phyloP scores from a whole-genome alignment of 495 filamentous ascomycete species.

The Aspergillus conjunctus region DNA sequence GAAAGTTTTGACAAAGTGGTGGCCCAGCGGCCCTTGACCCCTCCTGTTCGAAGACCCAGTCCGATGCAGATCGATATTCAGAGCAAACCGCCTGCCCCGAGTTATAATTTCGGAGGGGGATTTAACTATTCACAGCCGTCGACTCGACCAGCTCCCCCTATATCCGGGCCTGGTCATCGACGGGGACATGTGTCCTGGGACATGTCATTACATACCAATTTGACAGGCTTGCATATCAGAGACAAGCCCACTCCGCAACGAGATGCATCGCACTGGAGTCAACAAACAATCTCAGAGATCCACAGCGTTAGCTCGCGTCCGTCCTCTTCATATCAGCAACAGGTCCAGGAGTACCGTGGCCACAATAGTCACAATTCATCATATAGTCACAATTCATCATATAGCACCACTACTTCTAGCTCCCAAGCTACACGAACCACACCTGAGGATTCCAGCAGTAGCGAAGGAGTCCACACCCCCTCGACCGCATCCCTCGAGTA shows the following conservation, averaged over 20 bases:
- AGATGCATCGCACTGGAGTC: conserved; percentile 57
- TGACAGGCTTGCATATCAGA: conserved; percentile 72
- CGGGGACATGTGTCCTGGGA: conserved; percentile 72
- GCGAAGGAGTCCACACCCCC: conserved; percentile 68
- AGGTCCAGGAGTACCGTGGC: conserved; percentile 35
- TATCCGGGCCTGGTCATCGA: conserved; percentile 58
- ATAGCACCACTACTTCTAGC: conserved; percentile 23
- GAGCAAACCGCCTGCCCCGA: conserved; percentile 39
- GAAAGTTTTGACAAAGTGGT: conserved; percentile 80
- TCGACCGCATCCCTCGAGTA: conserved; percentile 63
- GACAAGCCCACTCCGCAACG: conserved; percentile 49
- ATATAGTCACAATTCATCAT: conserved; percentile 31
- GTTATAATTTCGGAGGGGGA: conserved; percentile 38
- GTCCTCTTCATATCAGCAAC: conserved; percentile 46
- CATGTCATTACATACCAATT: conserved; percentile 69
- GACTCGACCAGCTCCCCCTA: conserved; percentile 50
- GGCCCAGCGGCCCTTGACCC: conserved; percentile 58
- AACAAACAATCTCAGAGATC: conserved; percentile 50
- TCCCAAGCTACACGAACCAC: conserved; percentile 57
- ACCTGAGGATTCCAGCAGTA: conserved; percentile 72
- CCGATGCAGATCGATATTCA: conserved; percentile 69
- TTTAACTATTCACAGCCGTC: conserved; percentile 52
- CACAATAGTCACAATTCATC: conserved; percentile 31
- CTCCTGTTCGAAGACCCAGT: conserved; percentile 62
- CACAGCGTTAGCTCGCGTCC: conserved; percentile 47